A percentile compares a stretch with the other conserved stretches of the same genome.
These are phyloP conservation scores for Leucaena leucocephala DNA, from an alignment of 306 rosid species.

Conservation along the genomic window DNA sequence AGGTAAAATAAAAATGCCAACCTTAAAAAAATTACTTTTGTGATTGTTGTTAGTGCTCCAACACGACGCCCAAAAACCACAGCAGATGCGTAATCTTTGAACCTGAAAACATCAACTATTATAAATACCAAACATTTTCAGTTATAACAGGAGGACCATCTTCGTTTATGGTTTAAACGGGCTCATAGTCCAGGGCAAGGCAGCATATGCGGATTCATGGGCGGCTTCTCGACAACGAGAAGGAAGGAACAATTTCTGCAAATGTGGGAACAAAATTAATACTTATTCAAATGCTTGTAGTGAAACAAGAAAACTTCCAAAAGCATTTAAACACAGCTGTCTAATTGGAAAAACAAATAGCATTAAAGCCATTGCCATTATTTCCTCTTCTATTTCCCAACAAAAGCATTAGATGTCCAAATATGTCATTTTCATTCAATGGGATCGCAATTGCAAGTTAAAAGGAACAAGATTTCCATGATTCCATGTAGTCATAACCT, in stretches of 20 bases:
- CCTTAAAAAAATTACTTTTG: too few relatives aligned
- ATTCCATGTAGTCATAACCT: neutral
- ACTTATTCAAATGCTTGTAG: neutral
- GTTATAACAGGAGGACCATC: too few relatives aligned
- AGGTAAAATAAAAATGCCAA: too few relatives aligned
- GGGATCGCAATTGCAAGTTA: neutral
- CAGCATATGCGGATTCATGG: neutral
- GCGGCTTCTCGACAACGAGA: conserved; percentile 4
- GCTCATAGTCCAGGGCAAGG: neutral
- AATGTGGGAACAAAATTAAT: neutral
- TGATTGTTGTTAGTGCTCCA: too few relatives aligned
- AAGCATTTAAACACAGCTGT: conserved; percentile 7
- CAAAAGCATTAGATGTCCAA: neutral
- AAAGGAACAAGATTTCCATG: neutral
- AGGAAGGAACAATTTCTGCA: neutral
- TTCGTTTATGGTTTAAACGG: neutral
- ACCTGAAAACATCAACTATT: too few relatives aligned
- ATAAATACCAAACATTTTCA: too few relatives aligned
- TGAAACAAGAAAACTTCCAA: neutral
- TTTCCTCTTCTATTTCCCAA: neutral
- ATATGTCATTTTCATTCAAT: neutral
- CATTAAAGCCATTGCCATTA: neutral
- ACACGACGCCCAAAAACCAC: too few relatives aligned
- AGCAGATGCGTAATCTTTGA: too few relatives aligned
- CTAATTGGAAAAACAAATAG: neutral